phyloP scores from a whole-genome alignment of 306 rosid genomes.

The Prunus persica region DNA sequence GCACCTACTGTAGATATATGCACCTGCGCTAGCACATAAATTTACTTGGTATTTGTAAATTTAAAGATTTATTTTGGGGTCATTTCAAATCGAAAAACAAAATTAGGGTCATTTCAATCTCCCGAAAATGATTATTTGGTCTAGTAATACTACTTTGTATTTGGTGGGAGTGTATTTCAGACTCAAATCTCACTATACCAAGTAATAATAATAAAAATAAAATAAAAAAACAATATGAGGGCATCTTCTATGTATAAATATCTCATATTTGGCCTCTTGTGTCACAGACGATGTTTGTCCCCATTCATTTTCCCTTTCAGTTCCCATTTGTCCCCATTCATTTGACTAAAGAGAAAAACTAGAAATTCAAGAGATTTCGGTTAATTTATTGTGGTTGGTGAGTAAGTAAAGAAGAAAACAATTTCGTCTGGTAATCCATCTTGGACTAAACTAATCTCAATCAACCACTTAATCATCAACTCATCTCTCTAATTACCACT shows the following conservation, averaged over 20 bases:
- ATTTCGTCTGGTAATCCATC: not conserved
- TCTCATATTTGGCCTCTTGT: not conserved
- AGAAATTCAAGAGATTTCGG: not conserved
- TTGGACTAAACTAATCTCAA: not conserved
- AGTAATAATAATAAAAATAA: no score
- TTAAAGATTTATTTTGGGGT: no score
- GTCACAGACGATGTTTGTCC: not conserved
- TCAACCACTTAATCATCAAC: no score
- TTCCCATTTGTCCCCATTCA: not conserved
- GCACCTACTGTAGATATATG: slow-evolving; percentile 70
- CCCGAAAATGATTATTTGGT: no score
- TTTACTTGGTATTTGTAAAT: no score
- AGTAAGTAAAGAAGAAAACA: not conserved
- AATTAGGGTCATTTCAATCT: no score
- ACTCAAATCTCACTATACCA: no score
- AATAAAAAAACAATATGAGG: not conserved
- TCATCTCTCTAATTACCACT: not conserved
- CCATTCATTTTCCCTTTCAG: no score
- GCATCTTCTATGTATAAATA: not conserved
- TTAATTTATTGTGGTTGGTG: not conserved
- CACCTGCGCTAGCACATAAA: slow-evolving; percentile 43
- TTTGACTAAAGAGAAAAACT: not conserved
- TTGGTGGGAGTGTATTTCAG: no score
- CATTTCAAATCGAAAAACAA: no score
- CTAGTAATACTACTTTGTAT: no score